Evolutionary conservation across 108 stramenopile species (phyloP), one percentile per base, ranked within the genome.

Genomic region (Pseudonitzschia pungens): DNA sequence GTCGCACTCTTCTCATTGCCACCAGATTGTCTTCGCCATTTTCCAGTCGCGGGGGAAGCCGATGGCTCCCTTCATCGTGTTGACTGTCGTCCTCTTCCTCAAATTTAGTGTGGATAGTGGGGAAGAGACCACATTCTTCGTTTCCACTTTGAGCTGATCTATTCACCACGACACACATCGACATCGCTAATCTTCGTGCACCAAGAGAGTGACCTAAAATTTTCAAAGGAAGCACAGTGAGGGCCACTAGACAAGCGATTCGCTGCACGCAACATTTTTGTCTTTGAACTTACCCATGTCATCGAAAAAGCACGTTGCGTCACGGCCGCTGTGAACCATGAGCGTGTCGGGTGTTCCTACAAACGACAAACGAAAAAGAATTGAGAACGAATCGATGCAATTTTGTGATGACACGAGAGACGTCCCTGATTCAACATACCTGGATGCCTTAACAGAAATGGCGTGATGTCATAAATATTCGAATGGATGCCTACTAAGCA

Each of bases 401-500:
- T n/a, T n/a, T n/a, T n/a, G n/a, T n/a, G n/a, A n/a, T n/a, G n/a
- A n/a, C n/a, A n/a, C n/a, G n/a, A n/a, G n/a, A n/a, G n/a, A n/a
- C n/a, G n/a, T n/a, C n/a, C n/a, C n/a, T 18, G 45, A 14, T 48
- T 18, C 26, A 31, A 62, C 60, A 3, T 33, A 62, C 60, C 60
- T 29, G 97, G 97, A 81, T 98, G 97, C 10, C 69, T n/a, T 51
- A 84, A 68, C 63, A 97, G 64, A 80, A 98, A 98, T n/a, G 73
- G 62, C 32, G 95, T 92, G 64, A 98, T 85, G 75, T 98, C 92
- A 71, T 92, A 96, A 21, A 94, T 87, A 66, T 90, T 82, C 0
- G 94, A 92, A 78, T 92, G 87, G 10, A 98, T 68, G 14, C 94
- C 96, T n/a, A 97, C 86, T 63, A 96, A 72, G 74, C 95, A 97